These are phyloP conservation scores for Stachybotrys chartarum DNA, from an alignment of 2,329 filamentous ascomycete genomes.

Conservation along the genomic window DNA sequence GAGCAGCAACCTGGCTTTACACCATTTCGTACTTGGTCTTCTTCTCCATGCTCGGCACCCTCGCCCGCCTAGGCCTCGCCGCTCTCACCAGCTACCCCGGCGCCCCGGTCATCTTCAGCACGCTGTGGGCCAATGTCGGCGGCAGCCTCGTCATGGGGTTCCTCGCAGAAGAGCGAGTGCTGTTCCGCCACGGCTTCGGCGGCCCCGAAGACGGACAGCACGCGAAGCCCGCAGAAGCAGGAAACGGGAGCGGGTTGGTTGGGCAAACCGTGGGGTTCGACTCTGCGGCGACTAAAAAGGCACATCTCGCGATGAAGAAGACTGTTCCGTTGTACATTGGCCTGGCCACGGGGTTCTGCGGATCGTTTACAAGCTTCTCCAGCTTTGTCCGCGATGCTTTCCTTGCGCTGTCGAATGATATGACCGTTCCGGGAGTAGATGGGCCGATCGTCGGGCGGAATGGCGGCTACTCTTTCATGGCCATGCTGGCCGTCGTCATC, in stretches of 20 bases:
- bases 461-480: constrained; percentile 76
- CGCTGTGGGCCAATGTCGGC: constrained; percentile 81
- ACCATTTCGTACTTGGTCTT: constrained; percentile 76
- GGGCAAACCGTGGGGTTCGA: constrained; percentile 16
- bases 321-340: constrained; percentile 84
- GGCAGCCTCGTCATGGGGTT: constrained; percentile 84
- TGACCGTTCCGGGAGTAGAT: constrained; percentile 35
- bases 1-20: constrained; percentile 52
- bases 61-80: constrained; percentile 74
- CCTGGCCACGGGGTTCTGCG: constrained; percentile 79
- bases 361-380: constrained; percentile 86
- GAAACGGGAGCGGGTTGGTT: not conserved
- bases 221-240: constrained; percentile 4
- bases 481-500: constrained; percentile 68
- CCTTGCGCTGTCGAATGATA: constrained; percentile 68
- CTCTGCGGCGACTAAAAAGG: constrained; percentile 42
- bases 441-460: constrained; percentile 41
- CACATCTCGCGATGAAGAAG: constrained; percentile 64
- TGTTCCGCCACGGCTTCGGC: constrained; percentile 67
- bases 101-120: constrained; percentile 64
- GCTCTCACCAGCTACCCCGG: constrained; percentile 74
- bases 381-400: constrained; percentile 77
- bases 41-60: constrained; percentile 77
- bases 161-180: constrained; percentile 66
- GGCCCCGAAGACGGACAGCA: constrained; percentile 30